Conservation (phyloP, 108 stramenopile genomes). For the Cyclotella choctawhatcheeana region DNA sequence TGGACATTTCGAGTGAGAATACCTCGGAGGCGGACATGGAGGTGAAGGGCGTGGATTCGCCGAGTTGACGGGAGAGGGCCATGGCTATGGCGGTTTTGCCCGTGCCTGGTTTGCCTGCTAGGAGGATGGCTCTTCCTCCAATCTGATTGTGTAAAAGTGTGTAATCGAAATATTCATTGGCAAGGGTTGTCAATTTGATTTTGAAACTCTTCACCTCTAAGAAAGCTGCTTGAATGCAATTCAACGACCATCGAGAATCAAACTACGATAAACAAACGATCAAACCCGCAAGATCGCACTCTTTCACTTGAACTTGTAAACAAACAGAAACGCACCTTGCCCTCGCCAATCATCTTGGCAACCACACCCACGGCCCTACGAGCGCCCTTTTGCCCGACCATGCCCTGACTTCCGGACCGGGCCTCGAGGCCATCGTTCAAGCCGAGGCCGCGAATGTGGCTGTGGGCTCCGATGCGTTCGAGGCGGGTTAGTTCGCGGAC, state of each 20-base stretch:
- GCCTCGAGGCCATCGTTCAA: slow-evolving; percentile 96
- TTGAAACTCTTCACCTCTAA: no score
- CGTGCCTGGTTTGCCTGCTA: slow-evolving; percentile 92
- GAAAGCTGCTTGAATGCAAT: no score
- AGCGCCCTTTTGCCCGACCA: slow-evolving; percentile 83
- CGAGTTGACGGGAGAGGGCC: slow-evolving; percentile 91
- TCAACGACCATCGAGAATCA: no score
- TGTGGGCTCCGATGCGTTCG: slow-evolving; percentile 99
- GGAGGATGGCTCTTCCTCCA: slow-evolving; percentile 89
- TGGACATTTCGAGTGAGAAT: slow-evolving; percentile 97
- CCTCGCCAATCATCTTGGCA: slow-evolving; percentile 82
- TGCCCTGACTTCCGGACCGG: slow-evolving; percentile 79
- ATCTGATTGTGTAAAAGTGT: slow-evolving; percentile 54
- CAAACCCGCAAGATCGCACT: not conserved
- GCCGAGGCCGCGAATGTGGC: slow-evolving; percentile 98
- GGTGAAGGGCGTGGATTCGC: slow-evolving; percentile 96
- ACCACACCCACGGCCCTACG: slow-evolving; percentile 85
- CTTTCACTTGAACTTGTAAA: no score
- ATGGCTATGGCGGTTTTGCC: slow-evolving; percentile 95
- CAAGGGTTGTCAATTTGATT: no score
- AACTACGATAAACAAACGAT: not conserved
- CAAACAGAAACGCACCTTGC: no score
- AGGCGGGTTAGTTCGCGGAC: slow-evolving; percentile 92
- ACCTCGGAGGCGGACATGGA: slow-evolving; percentile 97
- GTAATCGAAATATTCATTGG: not conserved